These are phyloP conservation scores for Camellia lanceoleosa DNA, from an alignment of 148 eudicot species.

Conservation along the genomic window DNA sequence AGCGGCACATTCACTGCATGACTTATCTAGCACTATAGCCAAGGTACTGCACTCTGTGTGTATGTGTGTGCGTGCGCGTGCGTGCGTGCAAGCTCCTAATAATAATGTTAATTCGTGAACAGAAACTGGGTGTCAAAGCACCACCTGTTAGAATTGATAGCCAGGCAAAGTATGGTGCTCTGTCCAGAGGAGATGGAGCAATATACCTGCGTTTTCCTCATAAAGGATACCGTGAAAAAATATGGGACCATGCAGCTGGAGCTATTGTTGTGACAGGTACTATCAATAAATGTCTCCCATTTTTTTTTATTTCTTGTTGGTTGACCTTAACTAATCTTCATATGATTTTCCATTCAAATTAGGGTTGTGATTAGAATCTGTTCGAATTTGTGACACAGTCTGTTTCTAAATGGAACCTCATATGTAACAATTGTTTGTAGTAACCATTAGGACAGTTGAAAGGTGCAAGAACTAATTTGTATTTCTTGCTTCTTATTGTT, in stretches of 20 bases:
- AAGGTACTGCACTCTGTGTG: constrained; percentile 34
- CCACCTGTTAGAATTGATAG: constrained; percentile 98
- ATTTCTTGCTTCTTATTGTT: not conserved
- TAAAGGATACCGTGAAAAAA: constrained; percentile 90
- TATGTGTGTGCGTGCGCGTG: not conserved
- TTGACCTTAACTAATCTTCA: not conserved
- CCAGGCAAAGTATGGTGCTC: constrained; percentile 96
- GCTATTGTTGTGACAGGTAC: constrained; percentile 82
- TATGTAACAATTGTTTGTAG: not conserved
- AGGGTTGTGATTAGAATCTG: not conserved
- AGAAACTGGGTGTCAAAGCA: constrained; percentile 98
- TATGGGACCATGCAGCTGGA: constrained; percentile 99
- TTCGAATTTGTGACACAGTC: not conserved
- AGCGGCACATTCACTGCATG: constrained; percentile 85
- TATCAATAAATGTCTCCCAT: not conserved
- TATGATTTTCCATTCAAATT: not conserved
- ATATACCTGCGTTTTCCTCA: constrained; percentile 93
- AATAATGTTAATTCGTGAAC: constrained; percentile 9
- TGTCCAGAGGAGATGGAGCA: constrained; percentile 97
- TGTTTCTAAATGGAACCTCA: not conserved
- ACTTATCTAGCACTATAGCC: constrained; percentile 78
- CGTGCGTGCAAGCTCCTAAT: constrained; percentile 9
- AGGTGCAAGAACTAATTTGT: constrained; percentile 6
- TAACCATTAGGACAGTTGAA: not conserved
- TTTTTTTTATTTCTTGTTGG: not conserved